phyloP scores from a whole-genome alignment of 805 yeast genomes.

The Wickerhamomyces rabaulensis region DNA sequence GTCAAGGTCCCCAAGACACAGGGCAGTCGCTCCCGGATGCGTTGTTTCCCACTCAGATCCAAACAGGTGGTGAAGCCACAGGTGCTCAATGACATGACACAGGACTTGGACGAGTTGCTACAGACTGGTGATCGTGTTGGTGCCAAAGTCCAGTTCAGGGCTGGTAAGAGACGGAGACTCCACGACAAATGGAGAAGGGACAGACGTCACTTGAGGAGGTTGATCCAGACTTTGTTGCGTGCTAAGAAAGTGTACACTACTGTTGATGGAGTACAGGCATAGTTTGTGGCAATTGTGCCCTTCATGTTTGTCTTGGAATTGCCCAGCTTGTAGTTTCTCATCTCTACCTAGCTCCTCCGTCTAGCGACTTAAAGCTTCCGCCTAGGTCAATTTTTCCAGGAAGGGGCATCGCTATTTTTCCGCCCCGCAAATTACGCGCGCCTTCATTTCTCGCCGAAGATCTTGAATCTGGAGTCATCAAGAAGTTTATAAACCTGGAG shows the following conservation, averaged over 20 bases:
- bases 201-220: background rate
- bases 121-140: background rate
- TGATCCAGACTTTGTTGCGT: background rate
- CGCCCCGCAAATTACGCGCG: too few species aligned
- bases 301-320: too few species aligned
- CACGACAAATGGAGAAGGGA: background rate
- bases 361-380: too few species aligned
- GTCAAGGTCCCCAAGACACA: slow-evolving; percentile 13
- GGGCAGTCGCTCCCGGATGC: background rate
- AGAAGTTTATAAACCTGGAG: background rate
- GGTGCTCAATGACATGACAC: slow-evolving; percentile 9
- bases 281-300: too few species aligned
- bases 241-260: background rate
- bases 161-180: background rate
- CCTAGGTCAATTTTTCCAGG: too few species aligned
- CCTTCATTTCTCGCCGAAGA: background rate
- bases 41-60: background rate
- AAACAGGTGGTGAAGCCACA: slow-evolving; percentile 11
- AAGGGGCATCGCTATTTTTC: too few species aligned
- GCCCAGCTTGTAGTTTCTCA: too few species aligned
- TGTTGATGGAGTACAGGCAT: background rate
- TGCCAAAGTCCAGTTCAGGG: background rate
- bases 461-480: too few species aligned
- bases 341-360: too few species aligned
- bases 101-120: background rate